These are phyloP conservation scores for Coemansia sp. DNA, from an alignment of 192 early-diverging fungal genomes.

Conservation along the genomic window DNA sequence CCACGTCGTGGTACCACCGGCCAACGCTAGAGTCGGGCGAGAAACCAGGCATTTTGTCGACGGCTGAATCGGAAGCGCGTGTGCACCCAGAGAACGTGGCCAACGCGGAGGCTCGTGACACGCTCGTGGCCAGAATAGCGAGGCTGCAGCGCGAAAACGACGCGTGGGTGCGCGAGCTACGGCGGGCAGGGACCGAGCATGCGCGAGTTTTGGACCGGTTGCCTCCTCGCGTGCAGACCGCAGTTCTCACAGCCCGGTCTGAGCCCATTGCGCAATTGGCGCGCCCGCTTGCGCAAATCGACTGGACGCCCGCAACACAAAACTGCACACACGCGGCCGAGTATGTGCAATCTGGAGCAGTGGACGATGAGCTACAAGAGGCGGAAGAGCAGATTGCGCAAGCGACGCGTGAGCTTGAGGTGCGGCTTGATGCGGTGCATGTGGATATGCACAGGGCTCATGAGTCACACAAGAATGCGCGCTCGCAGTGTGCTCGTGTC, in stretches of 20 bases:
- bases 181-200: slow-evolving; percentile 34
- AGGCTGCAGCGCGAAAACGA: slow-evolving; percentile 25
- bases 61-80: slow-evolving; percentile 5
- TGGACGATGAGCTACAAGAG: slow-evolving; percentile 11
- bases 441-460: slow-evolving; percentile 36
- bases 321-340: background rate
- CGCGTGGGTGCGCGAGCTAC: slow-evolving; percentile 42
- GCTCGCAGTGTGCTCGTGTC: background rate
- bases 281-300: slow-evolving; percentile 2
- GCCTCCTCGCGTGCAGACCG: slow-evolving; percentile 25
- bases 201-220: slow-evolving; percentile 31
- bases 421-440: slow-evolving; percentile 44
- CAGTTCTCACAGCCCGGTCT: background rate
- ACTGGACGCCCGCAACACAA: slow-evolving; percentile 16
- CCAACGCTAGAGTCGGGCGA: background rate
- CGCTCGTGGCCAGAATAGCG: slow-evolving; percentile 21
- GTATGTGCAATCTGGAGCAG: slow-evolving; percentile 9
- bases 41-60: no score
- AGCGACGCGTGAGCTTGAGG: slow-evolving; percentile 30
- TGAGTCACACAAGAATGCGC: slow-evolving; percentile 17
- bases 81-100: slow-evolving; percentile 46
- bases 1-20: slow-evolving; percentile 53
- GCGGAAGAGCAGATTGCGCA: slow-evolving; percentile 30
- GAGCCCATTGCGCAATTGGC: slow-evolving; percentile 17
- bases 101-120: slow-evolving; percentile 29